phyloP scores from a whole-genome alignment of 306 rosid genomes.

The Vigna mungo region DNA sequence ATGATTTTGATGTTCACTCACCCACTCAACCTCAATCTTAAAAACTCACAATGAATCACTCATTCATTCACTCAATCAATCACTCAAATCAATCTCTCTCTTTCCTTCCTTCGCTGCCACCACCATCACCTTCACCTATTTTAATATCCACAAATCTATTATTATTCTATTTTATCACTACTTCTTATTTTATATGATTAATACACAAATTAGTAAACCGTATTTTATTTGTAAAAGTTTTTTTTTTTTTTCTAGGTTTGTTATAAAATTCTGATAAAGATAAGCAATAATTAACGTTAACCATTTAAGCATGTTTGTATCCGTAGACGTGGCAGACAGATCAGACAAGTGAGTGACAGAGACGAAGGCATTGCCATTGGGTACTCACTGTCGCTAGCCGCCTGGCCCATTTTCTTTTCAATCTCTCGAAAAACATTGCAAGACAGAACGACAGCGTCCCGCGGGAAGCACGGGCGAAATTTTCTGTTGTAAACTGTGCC shows the following conservation, averaged over 20 bases:
- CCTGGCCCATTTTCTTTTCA: not conserved
- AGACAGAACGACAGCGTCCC: constrained; percentile 61
- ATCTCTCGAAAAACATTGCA: not conserved
- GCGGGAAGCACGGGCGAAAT: constrained; percentile 77
- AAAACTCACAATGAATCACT: constrained; percentile 37
- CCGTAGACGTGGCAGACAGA: constrained; percentile 26
- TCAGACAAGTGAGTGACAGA: constrained; percentile 21
- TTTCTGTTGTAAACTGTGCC: constrained; percentile 22
- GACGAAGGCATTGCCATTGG: not conserved
- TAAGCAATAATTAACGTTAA: too few species aligned
- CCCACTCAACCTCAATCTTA: constrained; percentile 43
- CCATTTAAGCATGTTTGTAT: not conserved
- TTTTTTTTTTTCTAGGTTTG: too few species aligned
- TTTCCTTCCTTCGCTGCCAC: constrained; percentile 15
- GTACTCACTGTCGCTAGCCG: not conserved
- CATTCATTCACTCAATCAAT: constrained; percentile 36
- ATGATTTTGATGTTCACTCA: constrained; percentile 11
- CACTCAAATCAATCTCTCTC: constrained; percentile 16
- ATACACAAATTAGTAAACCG: too few species aligned
- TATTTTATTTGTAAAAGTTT: too few species aligned
- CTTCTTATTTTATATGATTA: too few species aligned
- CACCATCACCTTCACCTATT: not conserved
- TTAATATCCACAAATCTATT: not conserved
- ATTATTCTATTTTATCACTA: not conserved
- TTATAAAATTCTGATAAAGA: too few species aligned